Evolutionary conservation across 257 asterid species (phyloP).

Genomic region (Salvia splendens): DNA sequence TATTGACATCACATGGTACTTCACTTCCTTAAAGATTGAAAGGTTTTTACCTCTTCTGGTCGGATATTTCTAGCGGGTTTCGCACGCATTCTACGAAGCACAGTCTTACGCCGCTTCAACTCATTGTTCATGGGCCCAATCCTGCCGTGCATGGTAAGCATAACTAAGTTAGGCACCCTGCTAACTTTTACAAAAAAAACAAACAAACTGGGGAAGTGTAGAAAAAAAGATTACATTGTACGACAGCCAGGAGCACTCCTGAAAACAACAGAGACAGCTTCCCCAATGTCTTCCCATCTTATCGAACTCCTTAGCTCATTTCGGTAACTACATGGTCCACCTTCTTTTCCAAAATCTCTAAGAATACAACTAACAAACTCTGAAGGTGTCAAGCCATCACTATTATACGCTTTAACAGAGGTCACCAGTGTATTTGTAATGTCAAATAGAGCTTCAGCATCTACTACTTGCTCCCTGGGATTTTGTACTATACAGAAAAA

Average conservation of each 20-base stretch:
- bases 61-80: conserved; percentile 58
- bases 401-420: conserved; percentile 76
- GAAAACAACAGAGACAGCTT: conserved; percentile 60
- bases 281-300: conserved; percentile 75
- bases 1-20: neutral
- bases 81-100: conserved; percentile 56
- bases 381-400: conserved; percentile 71
- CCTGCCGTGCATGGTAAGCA: conserved; percentile 45
- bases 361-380: conserved; percentile 74
- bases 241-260: conserved; percentile 70
- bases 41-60: conserved; percentile 78
- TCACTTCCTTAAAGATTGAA: neutral
- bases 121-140: conserved; percentile 92
- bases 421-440: conserved; percentile 80
- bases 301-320: conserved; percentile 46
- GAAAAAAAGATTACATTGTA: conserved; percentile 59
- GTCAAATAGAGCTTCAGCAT: conserved; percentile 91
- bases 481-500: conserved; percentile 53
- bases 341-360: conserved; percentile 62
- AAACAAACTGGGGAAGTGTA: neutral
- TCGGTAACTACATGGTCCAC: conserved; percentile 52
- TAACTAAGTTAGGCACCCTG: neutral
- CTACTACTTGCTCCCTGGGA: conserved; percentile 93
- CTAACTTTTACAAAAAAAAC: conserved; percentile 7
- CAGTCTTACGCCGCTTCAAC: conserved; percentile 70